Percentiles rank a stretch among this genome's conserved stretches.
Conservation (phyloP, 805 yeast genomes). For the Barnettozyma populi region DNA sequence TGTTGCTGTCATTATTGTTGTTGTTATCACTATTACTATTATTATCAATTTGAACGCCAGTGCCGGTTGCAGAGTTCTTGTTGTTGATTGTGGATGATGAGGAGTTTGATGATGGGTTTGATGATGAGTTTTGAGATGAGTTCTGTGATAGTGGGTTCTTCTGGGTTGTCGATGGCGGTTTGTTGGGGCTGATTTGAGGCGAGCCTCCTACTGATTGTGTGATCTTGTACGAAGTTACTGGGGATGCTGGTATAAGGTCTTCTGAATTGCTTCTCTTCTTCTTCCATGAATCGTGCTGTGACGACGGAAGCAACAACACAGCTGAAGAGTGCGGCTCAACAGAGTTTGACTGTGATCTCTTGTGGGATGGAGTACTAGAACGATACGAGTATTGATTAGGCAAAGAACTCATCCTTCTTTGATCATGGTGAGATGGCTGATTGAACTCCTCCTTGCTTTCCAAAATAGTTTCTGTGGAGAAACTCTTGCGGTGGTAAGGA, state of each 20-base stretch:
- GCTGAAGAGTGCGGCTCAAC: constrained; percentile 21
- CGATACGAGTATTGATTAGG: constrained; percentile 11
- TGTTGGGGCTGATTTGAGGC: not conserved
- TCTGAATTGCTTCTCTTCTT: constrained; percentile 2
- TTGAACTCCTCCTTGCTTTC: constrained; percentile 21
- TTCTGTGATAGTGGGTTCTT: not conserved
- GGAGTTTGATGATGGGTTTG: not conserved
- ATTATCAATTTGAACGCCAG: no score
- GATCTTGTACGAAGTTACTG: not conserved
- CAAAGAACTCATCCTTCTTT: constrained; percentile 17
- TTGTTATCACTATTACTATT: no score
- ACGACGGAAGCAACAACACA: constrained; percentile 22
- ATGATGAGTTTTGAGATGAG: not conserved
- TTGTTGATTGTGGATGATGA: not conserved
- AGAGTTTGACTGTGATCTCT: constrained; percentile 23
- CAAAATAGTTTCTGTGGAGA: constrained; percentile 19
- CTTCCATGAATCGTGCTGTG: constrained; percentile 1
- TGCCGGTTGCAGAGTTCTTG: not conserved
- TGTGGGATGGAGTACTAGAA: constrained; percentile 16
- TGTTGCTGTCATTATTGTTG: not conserved
- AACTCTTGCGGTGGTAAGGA: constrained; percentile 8
- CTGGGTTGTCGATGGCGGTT: not conserved
- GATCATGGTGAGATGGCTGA: constrained; percentile 1
- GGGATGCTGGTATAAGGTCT: not conserved
- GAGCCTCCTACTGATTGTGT: not conserved